Base-by-base conservation (phyloP, 2,329 filamentous ascomycete species). In the Fusarium coicis region DNA sequence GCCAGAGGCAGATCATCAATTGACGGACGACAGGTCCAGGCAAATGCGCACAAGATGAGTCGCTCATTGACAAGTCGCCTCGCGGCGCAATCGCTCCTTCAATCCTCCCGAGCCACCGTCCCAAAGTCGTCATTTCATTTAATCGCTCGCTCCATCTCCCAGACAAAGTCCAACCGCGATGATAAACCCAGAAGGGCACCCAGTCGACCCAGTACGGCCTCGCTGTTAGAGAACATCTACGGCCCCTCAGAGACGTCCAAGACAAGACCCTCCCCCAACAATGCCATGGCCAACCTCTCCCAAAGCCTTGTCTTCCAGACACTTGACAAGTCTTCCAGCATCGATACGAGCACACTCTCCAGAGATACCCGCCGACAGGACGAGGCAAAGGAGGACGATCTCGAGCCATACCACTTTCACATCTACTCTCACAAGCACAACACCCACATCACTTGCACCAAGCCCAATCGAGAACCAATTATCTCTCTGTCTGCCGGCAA, bases 351-450 rank as follows among this genome's bases (percentile, higher is more conserved):
- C 68, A 73, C 72, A 15, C 75, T 82, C n/a, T 76, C 75, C 14
- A 77, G 76, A 66, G 64, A 61, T 47, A 49, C 60, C 14, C 52
- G 66, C 47, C 72, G 75, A 49, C 58, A 73, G 7, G 61, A 70
- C 12, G 68, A 80, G 60, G 65, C 74, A 44, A 80, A 76, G 50
- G 83, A 86, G 49, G 79, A 84, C 56, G 75, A 81, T 19, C 72
- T 85, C 42, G 89, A 93, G 79, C 92, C 93, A 5, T 94, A 94
- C 85, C 94, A 97, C 81, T 88, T 99, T 73, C 94, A 97, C 85
- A 87, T 99, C 81, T 96, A 91, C 84, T 85, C 93, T 34, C 92
- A 93, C 81, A 97, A 94, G 85, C 96, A 98, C 89, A 99, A 99
- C 85, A 96, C 94, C 26, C 94, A 98, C 83, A 89, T 99, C 78